Conservation (phyloP, 2,329 filamentous ascomycete species). For the Thielaviopsis populi region DNA sequence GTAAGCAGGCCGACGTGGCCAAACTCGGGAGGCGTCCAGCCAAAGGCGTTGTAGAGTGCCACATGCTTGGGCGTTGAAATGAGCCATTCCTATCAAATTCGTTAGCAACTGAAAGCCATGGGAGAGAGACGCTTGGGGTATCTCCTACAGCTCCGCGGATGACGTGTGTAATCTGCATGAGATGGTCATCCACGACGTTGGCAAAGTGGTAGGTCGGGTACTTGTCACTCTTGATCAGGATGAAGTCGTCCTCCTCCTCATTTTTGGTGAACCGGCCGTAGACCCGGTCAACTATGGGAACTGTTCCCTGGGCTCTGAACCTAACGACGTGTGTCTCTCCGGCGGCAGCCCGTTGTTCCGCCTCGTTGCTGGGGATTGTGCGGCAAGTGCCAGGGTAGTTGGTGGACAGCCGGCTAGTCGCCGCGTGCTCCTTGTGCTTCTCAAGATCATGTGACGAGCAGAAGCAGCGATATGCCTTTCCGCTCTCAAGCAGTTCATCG, state of each 20-base stretch:
- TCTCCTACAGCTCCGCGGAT: slow-evolving; percentile 61
- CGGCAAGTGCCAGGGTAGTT: slow-evolving; percentile 53
- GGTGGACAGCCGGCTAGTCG: slow-evolving; percentile 32
- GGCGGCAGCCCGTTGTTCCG: slow-evolving; percentile 50
- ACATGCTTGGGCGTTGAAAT: slow-evolving; percentile 68
- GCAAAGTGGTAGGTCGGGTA: slow-evolving; percentile 94
- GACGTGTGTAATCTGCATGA: slow-evolving; percentile 92
- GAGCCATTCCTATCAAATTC: slow-evolving; percentile 63
- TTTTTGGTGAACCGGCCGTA: slow-evolving; percentile 52
- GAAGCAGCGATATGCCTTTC: slow-evolving; percentile 84
- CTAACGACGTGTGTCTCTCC: slow-evolving; percentile 66
- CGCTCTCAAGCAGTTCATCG: slow-evolving; percentile 49
- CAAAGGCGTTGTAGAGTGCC: slow-evolving; percentile 60
- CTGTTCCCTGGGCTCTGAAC: slow-evolving; percentile 41
- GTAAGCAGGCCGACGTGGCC: slow-evolving; percentile 67
- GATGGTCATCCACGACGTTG: slow-evolving; percentile 90
- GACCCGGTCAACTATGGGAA: slow-evolving; percentile 47
- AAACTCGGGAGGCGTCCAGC: slow-evolving; percentile 59
- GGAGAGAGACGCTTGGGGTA: neutral
- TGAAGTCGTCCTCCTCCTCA: slow-evolving; percentile 58
- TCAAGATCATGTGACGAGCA: slow-evolving; percentile 61
- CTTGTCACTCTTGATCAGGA: slow-evolving; percentile 81
- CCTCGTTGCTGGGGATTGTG: slow-evolving; percentile 49
- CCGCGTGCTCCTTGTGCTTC: slow-evolving; percentile 46
- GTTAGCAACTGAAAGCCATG: slow-evolving; percentile 2